Evolutionary conservation across 768 basidiomycete species (phyloP), one percentile per base, ranked within the genome.

Genomic region (Lactifluus rugatus): DNA sequence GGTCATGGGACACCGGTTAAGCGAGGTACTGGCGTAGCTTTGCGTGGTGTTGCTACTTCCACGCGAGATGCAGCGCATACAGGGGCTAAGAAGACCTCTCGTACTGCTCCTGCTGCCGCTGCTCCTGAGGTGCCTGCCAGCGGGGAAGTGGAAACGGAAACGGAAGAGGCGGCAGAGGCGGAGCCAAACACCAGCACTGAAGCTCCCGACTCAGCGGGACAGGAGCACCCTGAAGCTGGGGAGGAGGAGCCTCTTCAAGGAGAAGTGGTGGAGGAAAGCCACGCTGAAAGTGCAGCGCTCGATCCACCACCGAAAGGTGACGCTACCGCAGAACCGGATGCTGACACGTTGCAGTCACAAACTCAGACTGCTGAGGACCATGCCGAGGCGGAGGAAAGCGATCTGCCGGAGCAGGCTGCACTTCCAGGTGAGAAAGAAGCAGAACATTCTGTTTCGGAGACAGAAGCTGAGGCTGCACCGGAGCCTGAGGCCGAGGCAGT

Each of bases 1-100:
- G 76, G 11, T 58, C 69, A 10, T 67, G 73, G 47, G 64, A 72
- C 21, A 61, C 69, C 47, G 55, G 69, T 54, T 21, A 63, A 41
- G 50, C 50, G 47, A 23, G 62, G 57, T 23, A 19, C 31, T 1
- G 41, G 45, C 11, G 46, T 60, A 25, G 34, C 55, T 13, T 62
- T 57, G 37, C 58, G 66, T 10, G 64, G 62, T 9, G 65, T 53
- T 19, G 54, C 62, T 13, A 58, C 63, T 5, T 64, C 71, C 8
- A 70, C 68, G 13, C 55, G 62, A 46, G 25, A 65, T 4, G 66
- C 63, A 42, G 65, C 65, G 9, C 67, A 65, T 46, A 69, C 57
- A 36, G 54, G 52, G 8, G 62, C 64, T 48, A 54, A 58, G 44
- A 67, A 65, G 60, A 67, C 64, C 34, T 64, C 37, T 36, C 60